Evolutionary conservation across 202 grass and related monocot species (phyloP).

Genomic region (Miscanthus sacchariflorus): DNA sequence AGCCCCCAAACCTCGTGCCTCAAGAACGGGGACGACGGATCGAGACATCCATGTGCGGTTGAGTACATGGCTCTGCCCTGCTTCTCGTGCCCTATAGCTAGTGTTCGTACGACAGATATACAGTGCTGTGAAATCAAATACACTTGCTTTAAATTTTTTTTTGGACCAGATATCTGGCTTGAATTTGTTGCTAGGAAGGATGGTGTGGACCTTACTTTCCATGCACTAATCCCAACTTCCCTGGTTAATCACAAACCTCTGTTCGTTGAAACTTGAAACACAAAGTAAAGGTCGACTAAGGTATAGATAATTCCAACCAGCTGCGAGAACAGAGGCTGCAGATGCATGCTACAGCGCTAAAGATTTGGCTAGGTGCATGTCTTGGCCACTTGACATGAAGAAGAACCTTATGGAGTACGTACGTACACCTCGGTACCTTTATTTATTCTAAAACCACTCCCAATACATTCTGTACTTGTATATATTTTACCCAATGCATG

Average conservation of each 20-base stretch:
- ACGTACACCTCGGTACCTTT: constrained; percentile 11
- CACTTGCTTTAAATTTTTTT: not conserved
- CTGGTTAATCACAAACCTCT: not conserved
- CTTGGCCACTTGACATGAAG: constrained; percentile 18
- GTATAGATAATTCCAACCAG: not conserved
- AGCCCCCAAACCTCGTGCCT: constrained; percentile 5
- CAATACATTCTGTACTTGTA: constrained; percentile 20
- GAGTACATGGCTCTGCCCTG: constrained; percentile 49
- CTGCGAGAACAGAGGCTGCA: not conserved
- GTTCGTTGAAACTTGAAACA: constrained; percentile 36
- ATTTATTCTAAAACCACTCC: constrained; percentile 13
- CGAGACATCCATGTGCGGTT: constrained; percentile 68
- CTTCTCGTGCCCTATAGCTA: constrained; percentile 21
- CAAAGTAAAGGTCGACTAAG: not conserved
- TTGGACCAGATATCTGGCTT: not conserved
- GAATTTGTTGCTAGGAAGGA: not conserved
- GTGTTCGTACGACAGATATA: constrained; percentile 34
- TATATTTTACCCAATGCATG: constrained; percentile 47
- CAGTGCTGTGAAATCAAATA: not conserved
- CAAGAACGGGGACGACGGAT: constrained; percentile 46
- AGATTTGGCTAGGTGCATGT: constrained; percentile 24
- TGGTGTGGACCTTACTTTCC: not conserved
- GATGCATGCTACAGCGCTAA: not conserved
- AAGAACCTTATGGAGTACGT: constrained; percentile 10
- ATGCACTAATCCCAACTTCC: constrained; percentile 41